Evolutionary conservation across 2,329 filamentous ascomycete species (phyloP).

Genomic region (Fusarium fujikuroi): DNA sequence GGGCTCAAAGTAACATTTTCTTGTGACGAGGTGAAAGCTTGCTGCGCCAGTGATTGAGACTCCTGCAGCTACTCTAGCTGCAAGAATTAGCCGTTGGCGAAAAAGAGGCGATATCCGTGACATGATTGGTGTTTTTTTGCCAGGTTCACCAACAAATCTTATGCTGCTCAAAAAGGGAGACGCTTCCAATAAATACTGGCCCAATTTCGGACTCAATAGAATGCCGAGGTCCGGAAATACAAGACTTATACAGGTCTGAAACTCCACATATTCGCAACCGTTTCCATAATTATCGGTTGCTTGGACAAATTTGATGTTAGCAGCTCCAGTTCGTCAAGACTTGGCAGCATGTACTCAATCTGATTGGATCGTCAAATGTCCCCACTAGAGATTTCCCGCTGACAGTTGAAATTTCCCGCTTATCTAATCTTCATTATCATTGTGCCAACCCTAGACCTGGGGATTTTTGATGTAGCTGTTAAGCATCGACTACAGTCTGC

Average conservation of each 20-base stretch:
- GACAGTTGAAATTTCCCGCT: neutral
- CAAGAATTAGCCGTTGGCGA: neutral
- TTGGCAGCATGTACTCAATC: neutral
- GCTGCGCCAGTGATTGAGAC: slow-evolving; percentile 1
- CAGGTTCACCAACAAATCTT: fast-evolving
- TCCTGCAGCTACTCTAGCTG: neutral
- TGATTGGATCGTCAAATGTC: neutral
- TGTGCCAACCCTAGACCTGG: neutral
- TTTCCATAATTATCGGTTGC: neutral
- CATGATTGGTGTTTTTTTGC: neutral
- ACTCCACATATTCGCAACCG: neutral
- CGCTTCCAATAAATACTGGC: neutral
- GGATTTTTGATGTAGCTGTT: fast-evolving
- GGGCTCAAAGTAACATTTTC: slow-evolving; percentile 36
- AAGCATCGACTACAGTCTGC: neutral
- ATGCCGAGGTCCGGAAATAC: neutral
- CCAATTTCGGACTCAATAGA: neutral
- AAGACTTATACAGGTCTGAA: neutral
- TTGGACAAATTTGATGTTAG: neutral
- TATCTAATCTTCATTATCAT: neutral
- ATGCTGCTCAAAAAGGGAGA: neutral
- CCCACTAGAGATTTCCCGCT: neutral
- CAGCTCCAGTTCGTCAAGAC: too few relatives aligned
- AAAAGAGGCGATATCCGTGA: neutral
- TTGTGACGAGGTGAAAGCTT: slow-evolving; percentile 28